These are phyloP conservation scores for Podospora comata DNA, from an alignment of 495 filamentous ascomycete species.

Conservation along the genomic window DNA sequence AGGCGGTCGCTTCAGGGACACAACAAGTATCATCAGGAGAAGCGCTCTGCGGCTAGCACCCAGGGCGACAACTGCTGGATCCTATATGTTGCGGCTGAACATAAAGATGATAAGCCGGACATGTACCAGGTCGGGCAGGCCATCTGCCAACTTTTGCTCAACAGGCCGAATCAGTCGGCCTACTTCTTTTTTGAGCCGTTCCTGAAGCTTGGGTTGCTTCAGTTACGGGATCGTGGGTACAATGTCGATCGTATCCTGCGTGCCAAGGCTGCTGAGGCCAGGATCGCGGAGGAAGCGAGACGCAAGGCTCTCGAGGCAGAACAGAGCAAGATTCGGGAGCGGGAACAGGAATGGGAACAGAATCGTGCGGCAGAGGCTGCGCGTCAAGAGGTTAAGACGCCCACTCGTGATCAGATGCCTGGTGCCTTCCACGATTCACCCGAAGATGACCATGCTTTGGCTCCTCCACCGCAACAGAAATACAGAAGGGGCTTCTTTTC, in stretches of 20 bases:
- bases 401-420: conserved; percentile 27
- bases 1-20: conserved; percentile 68
- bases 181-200: conserved; percentile 84
- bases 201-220: conserved; percentile 68
- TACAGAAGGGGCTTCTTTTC: conserved; percentile 55
- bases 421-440: conserved; percentile 60
- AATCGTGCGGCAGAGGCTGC: conserved; percentile 28
- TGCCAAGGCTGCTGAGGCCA: conserved; percentile 75
- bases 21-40: conserved; percentile 61
- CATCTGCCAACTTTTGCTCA: conserved; percentile 72
- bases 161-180: conserved; percentile 79
- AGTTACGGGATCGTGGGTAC: conserved; percentile 78
- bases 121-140: conserved; percentile 86
- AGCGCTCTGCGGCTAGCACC: conserved; percentile 59
- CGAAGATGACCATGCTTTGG: conserved; percentile 38
- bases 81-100: conserved; percentile 52
- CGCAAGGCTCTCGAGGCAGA: conserved; percentile 77
- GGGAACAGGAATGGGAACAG: conserved; percentile 53
- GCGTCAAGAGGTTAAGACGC: conserved; percentile 31
- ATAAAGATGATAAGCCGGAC: conserved; percentile 58
- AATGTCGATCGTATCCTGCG: conserved; percentile 92
- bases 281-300: conserved; percentile 77
- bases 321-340: conserved; percentile 58
- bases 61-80: conserved; percentile 33
- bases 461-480: conserved; percentile 19